phyloP scores from a whole-genome alignment of 2,329 filamentous ascomycete genomes.

The Aspergillus ochraceoroseus region DNA sequence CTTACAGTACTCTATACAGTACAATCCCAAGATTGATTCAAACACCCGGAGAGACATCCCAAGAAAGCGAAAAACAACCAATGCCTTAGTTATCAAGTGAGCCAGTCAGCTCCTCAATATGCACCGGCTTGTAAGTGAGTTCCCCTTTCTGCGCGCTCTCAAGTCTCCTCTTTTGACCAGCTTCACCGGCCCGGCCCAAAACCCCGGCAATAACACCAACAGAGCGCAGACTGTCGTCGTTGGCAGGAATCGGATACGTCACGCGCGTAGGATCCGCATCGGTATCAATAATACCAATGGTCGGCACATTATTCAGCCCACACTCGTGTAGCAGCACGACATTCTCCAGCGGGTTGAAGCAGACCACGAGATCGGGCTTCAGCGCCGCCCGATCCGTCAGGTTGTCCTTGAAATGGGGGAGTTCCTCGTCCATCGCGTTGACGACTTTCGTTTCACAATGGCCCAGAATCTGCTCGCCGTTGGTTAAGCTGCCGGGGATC shows the following conservation, averaged over 20 bases:
- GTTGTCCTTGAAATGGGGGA: slow-evolving; percentile 62
- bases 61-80: too few species aligned
- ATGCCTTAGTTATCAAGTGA: neutral
- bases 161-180: slow-evolving; percentile 65
- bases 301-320: slow-evolving; percentile 78
- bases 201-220: slow-evolving; percentile 78
- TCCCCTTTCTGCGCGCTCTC: slow-evolving; percentile 57
- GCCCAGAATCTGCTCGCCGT: slow-evolving; percentile 81
- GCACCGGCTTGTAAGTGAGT: slow-evolving; percentile 52
- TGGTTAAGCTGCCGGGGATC: slow-evolving; percentile 88
- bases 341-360: slow-evolving; percentile 89
- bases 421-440: slow-evolving; percentile 64
- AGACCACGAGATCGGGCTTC: slow-evolving; percentile 84
- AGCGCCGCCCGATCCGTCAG: slow-evolving; percentile 61
- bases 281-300: slow-evolving; percentile 91
- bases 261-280: slow-evolving; percentile 89
- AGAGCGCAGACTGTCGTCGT: slow-evolving; percentile 89
- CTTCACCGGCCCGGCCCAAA: slow-evolving; percentile 75
- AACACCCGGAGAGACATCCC: slow-evolving; percentile 1
- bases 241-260: slow-evolving; percentile 92
- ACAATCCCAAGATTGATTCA: slow-evolving; percentile 22
- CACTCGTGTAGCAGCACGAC: slow-evolving; percentile 88
- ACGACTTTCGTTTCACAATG: slow-evolving; percentile 67
- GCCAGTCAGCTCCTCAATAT: slow-evolving; percentile 19
- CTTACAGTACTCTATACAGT: slow-evolving; percentile 36